Conservation (phyloP, 1,139 yeast genomes). For the Debaryomycetaceae sp. region DNA sequence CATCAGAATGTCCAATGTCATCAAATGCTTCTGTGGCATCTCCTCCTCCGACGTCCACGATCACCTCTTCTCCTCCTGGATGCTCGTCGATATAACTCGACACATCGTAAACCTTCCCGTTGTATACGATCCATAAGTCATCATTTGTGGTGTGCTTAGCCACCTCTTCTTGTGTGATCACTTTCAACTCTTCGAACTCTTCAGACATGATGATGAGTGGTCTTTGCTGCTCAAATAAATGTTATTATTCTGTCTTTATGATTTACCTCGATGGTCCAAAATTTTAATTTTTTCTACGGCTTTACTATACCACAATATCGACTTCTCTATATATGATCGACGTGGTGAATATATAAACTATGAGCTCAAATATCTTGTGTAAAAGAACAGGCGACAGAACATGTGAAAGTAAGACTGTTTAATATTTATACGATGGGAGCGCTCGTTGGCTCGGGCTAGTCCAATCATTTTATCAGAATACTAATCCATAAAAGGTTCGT, state of each 20-base stretch:
- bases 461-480: neutral
- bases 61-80: constrained; percentile 96
- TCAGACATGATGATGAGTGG: constrained; percentile 10
- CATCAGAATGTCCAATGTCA: constrained; percentile 97
- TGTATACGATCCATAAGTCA: constrained; percentile 87
- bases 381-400: neutral
- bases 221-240: no score
- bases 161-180: constrained; percentile 57
- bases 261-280: no score
- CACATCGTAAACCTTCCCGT: constrained; percentile 88
- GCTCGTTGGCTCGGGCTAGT: neutral
- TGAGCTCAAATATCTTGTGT: neutral
- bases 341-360: neutral
- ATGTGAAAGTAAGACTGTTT: neutral
- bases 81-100: constrained; percentile 88
- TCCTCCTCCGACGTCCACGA: constrained; percentile 83
- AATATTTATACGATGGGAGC: neutral
- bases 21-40: constrained; percentile 95
- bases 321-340: neutral
- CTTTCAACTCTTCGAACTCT: constrained; percentile 26
- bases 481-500: neutral
- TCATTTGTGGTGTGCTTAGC: constrained; percentile 71
- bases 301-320: neutral
- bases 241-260: no score
- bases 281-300: constrained; percentile 1